Conservation (phyloP, 2,329 filamentous ascomycete genomes). For the Ceratocystis harringtonii region DNA sequence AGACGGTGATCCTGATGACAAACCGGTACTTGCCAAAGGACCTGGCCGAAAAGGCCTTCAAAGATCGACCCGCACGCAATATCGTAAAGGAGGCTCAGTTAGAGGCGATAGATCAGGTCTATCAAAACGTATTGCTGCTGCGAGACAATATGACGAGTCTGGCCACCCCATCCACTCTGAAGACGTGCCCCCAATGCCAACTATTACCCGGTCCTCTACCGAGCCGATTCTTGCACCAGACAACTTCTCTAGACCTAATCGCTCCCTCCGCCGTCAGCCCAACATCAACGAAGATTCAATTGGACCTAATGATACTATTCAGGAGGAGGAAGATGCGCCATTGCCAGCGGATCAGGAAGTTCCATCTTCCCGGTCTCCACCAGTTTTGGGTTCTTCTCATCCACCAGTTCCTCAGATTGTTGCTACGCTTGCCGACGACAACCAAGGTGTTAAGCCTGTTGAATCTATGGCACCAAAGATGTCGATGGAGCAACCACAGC, state of each 20-base stretch:
- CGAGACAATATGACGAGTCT: conserved; percentile 14
- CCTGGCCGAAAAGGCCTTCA: conserved; percentile 60
- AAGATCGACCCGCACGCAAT: conserved; percentile 81
- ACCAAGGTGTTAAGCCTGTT: neutral
- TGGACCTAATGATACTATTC: conserved; percentile 9
- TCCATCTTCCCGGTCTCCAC: conserved; percentile 14
- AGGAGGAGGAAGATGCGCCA: conserved; percentile 2
- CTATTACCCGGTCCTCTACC: conserved; percentile 49
- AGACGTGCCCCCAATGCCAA: conserved; percentile 24
- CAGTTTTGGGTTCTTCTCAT: conserved; percentile 9
- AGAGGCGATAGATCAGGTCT: conserved; percentile 62
- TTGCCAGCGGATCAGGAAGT: neutral
- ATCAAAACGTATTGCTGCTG: conserved; percentile 49
- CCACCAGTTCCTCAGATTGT: conserved; percentile 42
- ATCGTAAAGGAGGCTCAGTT: conserved; percentile 70
- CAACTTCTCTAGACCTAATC: conserved; percentile 47
- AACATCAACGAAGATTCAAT: conserved; percentile 34
- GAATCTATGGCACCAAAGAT: neutral
- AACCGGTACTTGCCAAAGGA: conserved; percentile 69
- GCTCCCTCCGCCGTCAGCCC: conserved; percentile 34
- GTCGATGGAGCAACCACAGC: neutral
- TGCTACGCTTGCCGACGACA: conserved; percentile 42
- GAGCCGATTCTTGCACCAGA: conserved; percentile 42
- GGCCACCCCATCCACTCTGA: conserved; percentile 25
- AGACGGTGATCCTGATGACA: conserved; percentile 42